Evolutionary conservation across 225 moss, liverwort and hornwort genomes (phyloP).

Genomic region (Lunularia cruciata): DNA sequence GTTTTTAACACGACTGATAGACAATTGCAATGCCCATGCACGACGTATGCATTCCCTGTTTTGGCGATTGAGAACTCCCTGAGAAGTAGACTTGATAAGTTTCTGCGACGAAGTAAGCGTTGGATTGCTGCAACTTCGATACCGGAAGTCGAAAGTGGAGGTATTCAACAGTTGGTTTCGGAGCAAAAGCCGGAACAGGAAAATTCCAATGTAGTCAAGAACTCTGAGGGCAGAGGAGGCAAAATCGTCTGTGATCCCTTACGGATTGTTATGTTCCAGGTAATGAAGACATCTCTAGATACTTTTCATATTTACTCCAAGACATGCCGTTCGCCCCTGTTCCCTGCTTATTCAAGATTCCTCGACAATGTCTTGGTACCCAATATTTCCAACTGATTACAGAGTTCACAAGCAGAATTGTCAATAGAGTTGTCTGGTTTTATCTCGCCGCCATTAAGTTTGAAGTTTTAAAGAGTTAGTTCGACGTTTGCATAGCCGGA

Average conservation of each 20-base stretch:
- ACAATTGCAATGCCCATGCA: too few relatives aligned
- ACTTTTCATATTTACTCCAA: background rate
- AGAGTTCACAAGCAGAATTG: background rate
- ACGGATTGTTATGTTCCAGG: conserved; percentile 73
- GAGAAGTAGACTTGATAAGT: conserved; percentile 2
- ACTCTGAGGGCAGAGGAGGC: conserved; percentile 53
- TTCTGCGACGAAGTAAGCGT: conserved; percentile 6
- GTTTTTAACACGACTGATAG: too few relatives aligned
- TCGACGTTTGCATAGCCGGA: too few relatives aligned
- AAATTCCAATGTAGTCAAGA: background rate
- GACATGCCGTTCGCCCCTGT: background rate
- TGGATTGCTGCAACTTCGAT: conserved; percentile 1
- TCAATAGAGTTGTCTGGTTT: background rate
- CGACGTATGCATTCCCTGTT: too few relatives aligned
- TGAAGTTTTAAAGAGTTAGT: background rate
- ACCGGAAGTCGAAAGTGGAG: conserved; percentile 16
- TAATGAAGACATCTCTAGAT: conserved; percentile 21
- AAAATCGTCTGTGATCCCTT: conserved; percentile 67
- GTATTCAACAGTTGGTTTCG: background rate
- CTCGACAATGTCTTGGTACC: background rate
- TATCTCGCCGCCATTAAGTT: background rate
- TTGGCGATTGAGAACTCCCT: background rate
- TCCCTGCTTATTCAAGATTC: background rate
- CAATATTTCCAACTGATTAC: background rate
- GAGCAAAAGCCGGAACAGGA: background rate